These are phyloP conservation scores for Orbilia ellipsospora DNA, from an alignment of 2,329 filamentous ascomycete species.

Conservation along the genomic window DNA sequence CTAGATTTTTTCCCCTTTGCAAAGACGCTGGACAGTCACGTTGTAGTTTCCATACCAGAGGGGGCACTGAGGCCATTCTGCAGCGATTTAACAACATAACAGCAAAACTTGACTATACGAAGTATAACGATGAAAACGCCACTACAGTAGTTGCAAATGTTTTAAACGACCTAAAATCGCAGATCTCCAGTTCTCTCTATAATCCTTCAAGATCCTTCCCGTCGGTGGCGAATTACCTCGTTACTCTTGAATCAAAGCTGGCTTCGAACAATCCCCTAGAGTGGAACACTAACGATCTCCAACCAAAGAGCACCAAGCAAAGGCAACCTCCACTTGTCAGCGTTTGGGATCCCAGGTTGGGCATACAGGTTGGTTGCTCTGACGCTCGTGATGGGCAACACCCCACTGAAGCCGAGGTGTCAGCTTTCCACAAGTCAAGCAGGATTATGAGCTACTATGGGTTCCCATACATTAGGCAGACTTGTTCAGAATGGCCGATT, in stretches of 20 bases:
- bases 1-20: constrained; percentile 26
- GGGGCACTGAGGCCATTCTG: constrained; percentile 15
- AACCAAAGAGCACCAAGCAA: no score
- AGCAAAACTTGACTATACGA: constrained; percentile 19
- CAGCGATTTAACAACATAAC: constrained; percentile 31
- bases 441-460: constrained; percentile 4
- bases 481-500: constrained; percentile 29
- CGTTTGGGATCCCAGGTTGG: constrained; percentile 6
- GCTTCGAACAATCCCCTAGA: no score
- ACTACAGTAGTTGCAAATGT: neutral
- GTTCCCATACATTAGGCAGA: neutral
- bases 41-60: constrained; percentile 28
- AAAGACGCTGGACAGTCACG: constrained; percentile 9
- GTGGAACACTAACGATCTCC: no score
- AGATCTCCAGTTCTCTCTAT: constrained; percentile 23
- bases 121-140: constrained; percentile 12
- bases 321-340: no score
- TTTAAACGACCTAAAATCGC: constrained; percentile 2
- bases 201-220: constrained; percentile 4
- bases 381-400: constrained; percentile 26
- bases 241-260: constrained; percentile 1
- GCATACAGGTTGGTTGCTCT: constrained; percentile 18
- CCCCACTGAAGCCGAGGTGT: no score
- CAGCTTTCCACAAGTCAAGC: constrained; percentile 13
- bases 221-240: constrained; percentile 18